Conservation (phyloP, 805 yeast species). For the Torulaspora quercuum region DNA sequence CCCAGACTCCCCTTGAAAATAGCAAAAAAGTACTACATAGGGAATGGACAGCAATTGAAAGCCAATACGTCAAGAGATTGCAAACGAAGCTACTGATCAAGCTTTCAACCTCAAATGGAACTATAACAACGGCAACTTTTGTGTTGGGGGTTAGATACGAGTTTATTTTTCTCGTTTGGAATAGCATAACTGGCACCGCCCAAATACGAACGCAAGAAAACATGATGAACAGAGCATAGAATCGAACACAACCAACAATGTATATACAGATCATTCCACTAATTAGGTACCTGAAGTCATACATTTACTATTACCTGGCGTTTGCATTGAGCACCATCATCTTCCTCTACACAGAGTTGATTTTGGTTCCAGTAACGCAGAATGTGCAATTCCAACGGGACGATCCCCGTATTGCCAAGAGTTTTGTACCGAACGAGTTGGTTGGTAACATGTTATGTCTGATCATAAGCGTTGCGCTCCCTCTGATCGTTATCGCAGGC, state of each 20-base stretch:
- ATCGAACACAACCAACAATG: too few relatives aligned
- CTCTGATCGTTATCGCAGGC: conserved; percentile 14
- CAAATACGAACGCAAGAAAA: too few relatives aligned
- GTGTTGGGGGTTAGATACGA: too few relatives aligned
- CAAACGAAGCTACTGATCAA: too few relatives aligned
- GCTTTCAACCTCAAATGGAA: too few relatives aligned
- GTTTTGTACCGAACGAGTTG: conserved; percentile 23
- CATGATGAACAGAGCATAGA: too few relatives aligned
- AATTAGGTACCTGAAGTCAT: conserved; percentile 12
- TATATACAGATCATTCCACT: too few relatives aligned
- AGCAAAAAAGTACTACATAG: conserved; percentile 2
- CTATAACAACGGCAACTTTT: too few relatives aligned
- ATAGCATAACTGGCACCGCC: too few relatives aligned
- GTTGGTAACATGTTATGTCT: conserved; percentile 25
- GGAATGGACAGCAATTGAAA: conserved; percentile 1
- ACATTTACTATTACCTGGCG: conserved; percentile 15
- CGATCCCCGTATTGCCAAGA: conserved; percentile 20
- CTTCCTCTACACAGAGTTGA: conserved; percentile 18
- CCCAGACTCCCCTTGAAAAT: too few relatives aligned
- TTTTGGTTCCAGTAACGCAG: conserved; percentile 19
- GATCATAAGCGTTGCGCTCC: conserved; percentile 18
- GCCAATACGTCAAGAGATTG: too few relatives aligned
- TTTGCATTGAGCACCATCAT: conserved; percentile 15
- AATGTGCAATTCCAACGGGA: conserved; percentile 15
- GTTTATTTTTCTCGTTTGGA: too few relatives aligned